These are phyloP conservation scores for Botrytis porri DNA, from an alignment of 2,329 filamentous ascomycete species.

Conservation along the genomic window DNA sequence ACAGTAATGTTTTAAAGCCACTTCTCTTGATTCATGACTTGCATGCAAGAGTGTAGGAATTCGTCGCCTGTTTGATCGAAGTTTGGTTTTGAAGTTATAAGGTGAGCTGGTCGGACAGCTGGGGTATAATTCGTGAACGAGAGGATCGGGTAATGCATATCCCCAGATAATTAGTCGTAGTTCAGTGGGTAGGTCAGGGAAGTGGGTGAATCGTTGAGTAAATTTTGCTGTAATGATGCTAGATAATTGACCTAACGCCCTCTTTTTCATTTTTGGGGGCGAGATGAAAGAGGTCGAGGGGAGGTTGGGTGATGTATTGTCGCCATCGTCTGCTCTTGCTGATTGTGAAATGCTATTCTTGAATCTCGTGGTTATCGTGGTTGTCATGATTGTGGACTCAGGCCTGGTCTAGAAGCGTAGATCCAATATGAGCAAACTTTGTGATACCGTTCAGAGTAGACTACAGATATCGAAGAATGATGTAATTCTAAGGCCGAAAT, in stretches of 20 bases:
- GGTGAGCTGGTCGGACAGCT: constrained; percentile 26
- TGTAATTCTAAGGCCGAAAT: background rate
- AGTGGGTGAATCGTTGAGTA: constrained; percentile 17
- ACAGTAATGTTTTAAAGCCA: constrained; percentile 31
- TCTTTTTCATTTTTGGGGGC: background rate
- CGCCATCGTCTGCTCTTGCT: constrained; percentile 39
- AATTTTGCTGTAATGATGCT: constrained; percentile 18
- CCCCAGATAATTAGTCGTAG: constrained; percentile 35
- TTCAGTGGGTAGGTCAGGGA: constrained; percentile 32
- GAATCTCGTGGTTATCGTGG: background rate
- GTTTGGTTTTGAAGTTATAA: constrained; percentile 36
- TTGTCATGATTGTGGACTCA: background rate
- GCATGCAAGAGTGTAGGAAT: constrained; percentile 34
- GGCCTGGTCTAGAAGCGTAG: background rate
- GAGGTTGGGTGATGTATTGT: background rate
- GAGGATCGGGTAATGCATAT: constrained; percentile 26
- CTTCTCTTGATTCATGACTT: constrained; percentile 30
- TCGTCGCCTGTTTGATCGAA: constrained; percentile 34
- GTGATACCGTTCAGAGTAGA: background rate
- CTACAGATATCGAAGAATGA: background rate
- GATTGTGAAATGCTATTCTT: constrained; percentile 9
- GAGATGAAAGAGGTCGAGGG: background rate
- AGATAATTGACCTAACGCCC: background rate
- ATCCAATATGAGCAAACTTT: background rate
- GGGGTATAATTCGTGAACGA: constrained; percentile 37